Base-by-base conservation (phyloP, 768 basidiomycete species). In the Heimioporus sp. region DNA sequence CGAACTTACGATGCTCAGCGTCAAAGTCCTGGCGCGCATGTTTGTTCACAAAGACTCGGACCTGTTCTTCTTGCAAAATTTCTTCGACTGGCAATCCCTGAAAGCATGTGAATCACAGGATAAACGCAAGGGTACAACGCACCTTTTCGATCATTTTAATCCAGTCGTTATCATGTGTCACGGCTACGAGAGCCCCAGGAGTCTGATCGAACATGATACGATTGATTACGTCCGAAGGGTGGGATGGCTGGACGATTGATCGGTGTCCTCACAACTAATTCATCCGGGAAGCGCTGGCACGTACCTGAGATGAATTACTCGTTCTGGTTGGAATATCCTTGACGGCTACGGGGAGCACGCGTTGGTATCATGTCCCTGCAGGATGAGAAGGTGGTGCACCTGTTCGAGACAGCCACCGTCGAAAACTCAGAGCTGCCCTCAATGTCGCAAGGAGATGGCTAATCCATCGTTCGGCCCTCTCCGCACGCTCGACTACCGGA, bases 131-230 rank as follows among this genome's bases (percentile, higher is more conserved):
- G 2, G 15, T 2, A 43, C 5, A 4, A 46, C 31, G 4, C 9
- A 56, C 54, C 12, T 13, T 31, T 17, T 52, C 28, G 5, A 58
- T 16, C 48, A 56, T 35, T 9, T 4, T 8, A 2, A 52, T 51
- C 54, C 55, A 57, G 16, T 49, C 44, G 0, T 10, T 40, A 35
- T 57, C 54, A 40, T 58, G 57, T 2, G 55, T 53, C 19, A 58
- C 11, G 6, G 51, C 55, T 16, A 55, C 45, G 36, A 31, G 11
- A 21, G 37, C 54, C 2, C 21, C 15, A 6, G 36, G 36, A 36
- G 35, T 10, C 54, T 55, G 21, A 17, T 2, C 5, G 12, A 20
- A 55, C 54, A 46, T 52, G 34, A 2, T 45, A 12, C 11, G 37
- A 7, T 53, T 57, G 17, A 57, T 50, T 2, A 41, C 2, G 24